Base-by-base conservation (phyloP, 768 basidiomycete genomes). In the Chlorophyllum brunneum region DNA sequence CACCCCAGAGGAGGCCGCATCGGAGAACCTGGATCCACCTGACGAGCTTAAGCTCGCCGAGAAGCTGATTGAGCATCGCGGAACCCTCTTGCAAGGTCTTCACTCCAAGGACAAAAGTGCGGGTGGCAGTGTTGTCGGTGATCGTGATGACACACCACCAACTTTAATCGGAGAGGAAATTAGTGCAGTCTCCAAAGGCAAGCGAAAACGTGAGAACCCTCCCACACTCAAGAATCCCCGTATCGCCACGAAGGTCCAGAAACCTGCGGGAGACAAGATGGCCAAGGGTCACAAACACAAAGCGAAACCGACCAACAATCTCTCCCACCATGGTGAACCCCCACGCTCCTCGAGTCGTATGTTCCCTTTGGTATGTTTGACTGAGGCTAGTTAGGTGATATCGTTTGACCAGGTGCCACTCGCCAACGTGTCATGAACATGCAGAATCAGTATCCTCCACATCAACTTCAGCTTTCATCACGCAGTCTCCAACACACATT, bases 1-100 rank as follows among this genome's bases (percentile, higher is more conserved):
- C 38, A 71, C 73, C 3, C 59, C 69, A 1, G 68, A 70, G 20
- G 76, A 76, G 60, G 60, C 63, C 9, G 62, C 62, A 13, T 50
- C 61, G 44, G 80, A 80, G 58, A 81, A 81, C 54, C 65, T 73
- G 31, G 77, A 80, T 50, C 65, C 75, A 8, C 67, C 66, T 18
- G 74, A 73, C 41, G 78, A 77, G 57, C 66, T 68, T 42, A 61
- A 50, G 13, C 61, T 70, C 39, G 70, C 67, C 1, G 67, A 69
- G 47, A 70, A 67, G 56, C 70, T 79, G 20, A 60, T 75, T 5
- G 56, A 60, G 27, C 74, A 73, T 48, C 67, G 75, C 41, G 67
- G 65, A 26, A 68, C 66, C 31, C 71, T 77, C 40, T 59, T 77
- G 49, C 39, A 43, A 26, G 40, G 39, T 23, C 50, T 43, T 18